Base-by-base conservation (phyloP, 2,329 filamentous ascomycete species). In the Monilinia fructicola region DNA sequence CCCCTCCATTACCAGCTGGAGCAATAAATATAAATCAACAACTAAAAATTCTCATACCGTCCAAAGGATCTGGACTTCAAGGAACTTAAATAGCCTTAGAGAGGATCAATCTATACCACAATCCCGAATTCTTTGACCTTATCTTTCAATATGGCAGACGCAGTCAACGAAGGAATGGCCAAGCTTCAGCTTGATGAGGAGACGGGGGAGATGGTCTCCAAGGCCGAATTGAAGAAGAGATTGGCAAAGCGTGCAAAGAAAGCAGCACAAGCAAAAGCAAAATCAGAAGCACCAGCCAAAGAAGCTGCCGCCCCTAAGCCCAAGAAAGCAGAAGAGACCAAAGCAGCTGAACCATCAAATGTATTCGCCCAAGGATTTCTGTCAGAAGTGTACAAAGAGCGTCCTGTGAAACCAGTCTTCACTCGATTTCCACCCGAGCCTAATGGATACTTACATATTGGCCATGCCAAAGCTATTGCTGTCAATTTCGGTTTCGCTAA, bases 401-500 rank as follows among this genome's bases (percentile, higher is more conserved):
- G 87, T 59, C 87, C 88, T 2, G 80, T 82, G 54, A 85, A 84
- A 71, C 79, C 81, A 18, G 87, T 89, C 26, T 78, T 89, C 59
- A 93, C 90, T 4, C 87, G 90, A 71, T 93, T 94, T 75, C 91
- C 91, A 2, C 91, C 91, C 26, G 91, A 94, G 79, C 95, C 95
- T 58, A 98, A 98, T 77, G 95, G 94, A 65, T 97, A 90, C 77
- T 85, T 97, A 12, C 93, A 97, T 76, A 90, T 98, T 72, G 94
- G 94, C 26, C 95, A 98, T 77, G 91, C 90, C 71, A 98, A 98
- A 81, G 94, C 95, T 28, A 97, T 98, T 77, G 90, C 92, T 0
- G 87, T 98, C 78, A 97, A 98, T 79, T 98, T 98, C 79, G 94
- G 94, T 9, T 98, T 97, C 77, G 94, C 95, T 18, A 87, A 86